These are phyloP conservation scores for Dentipellis sp. DNA, from an alignment of 768 basidiomycete species.

Conservation along the genomic window DNA sequence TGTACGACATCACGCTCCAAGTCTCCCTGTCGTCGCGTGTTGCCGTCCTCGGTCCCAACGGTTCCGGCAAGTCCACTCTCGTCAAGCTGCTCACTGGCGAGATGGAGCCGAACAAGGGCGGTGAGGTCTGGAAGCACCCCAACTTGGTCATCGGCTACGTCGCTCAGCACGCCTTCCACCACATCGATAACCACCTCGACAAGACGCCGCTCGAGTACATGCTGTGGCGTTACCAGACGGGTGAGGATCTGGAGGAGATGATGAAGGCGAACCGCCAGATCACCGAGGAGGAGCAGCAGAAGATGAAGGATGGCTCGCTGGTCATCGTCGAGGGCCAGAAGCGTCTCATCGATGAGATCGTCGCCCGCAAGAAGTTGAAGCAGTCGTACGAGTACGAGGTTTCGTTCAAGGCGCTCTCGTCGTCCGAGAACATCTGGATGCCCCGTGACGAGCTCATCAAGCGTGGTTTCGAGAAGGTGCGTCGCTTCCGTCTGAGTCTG, in stretches of 20 bases:
- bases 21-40: constrained; percentile 98
- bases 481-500: not conserved
- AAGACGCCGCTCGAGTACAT: constrained; percentile 99
- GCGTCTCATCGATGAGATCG: constrained; percentile 88
- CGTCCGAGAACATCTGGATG: constrained; percentile 97
- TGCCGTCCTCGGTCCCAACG: constrained; percentile 96
- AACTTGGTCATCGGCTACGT: constrained; percentile 99
- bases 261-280: constrained; percentile 85
- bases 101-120: constrained; percentile 92
- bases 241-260: constrained; percentile 97
- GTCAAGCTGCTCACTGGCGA: constrained; percentile 97
- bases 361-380: constrained; percentile 93
- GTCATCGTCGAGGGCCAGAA: constrained; percentile 91
- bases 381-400: constrained; percentile 99
- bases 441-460: constrained; percentile 95
- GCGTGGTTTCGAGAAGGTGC: constrained; percentile 87
- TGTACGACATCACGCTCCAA: constrained; percentile 93
- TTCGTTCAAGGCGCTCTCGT: constrained; percentile 89
- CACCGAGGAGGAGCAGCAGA: constrained; percentile 77
- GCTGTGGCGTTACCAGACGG: constrained; percentile 99
- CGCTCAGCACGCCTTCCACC: constrained; percentile 99
- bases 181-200: constrained; percentile 97
- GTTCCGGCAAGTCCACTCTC: constrained; percentile 96
- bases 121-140: constrained; percentile 98
- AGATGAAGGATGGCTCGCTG: constrained; percentile 93